Conservation (phyloP, 345 rosid species). For the Arabidopsis arenosa region DNA sequence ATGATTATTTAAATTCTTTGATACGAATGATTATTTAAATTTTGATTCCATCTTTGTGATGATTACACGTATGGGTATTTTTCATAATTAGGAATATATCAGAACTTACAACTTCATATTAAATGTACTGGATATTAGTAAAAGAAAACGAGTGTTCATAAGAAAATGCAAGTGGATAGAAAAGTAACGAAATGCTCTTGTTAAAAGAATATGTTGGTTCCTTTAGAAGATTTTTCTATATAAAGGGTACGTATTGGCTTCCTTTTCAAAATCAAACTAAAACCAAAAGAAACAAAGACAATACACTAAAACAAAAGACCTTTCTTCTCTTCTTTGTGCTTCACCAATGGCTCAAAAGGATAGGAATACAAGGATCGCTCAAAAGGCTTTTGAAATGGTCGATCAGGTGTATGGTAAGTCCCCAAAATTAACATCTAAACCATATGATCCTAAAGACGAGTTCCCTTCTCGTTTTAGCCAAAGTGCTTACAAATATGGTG, state of each 20-base stretch:
- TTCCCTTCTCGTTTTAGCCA: conserved; percentile 27
- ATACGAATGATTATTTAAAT: background rate
- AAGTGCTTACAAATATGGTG: conserved; percentile 19
- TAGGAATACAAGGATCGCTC: conserved; percentile 9
- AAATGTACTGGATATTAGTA: background rate
- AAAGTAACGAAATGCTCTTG: conserved; percentile 9
- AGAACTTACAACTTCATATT: conserved; percentile 16
- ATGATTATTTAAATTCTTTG: background rate
- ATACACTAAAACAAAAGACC: conserved; percentile 3
- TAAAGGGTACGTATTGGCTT: conserved; percentile 10
- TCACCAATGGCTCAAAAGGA: conserved; percentile 40
- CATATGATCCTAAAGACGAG: conserved; percentile 30
- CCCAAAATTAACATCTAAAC: background rate
- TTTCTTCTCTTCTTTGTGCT: conserved; percentile 23
- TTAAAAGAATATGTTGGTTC: conserved; percentile 4
- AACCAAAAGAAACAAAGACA: conserved; percentile 24
- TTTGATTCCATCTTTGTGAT: conserved; percentile 15
- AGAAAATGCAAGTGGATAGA: conserved; percentile 18
- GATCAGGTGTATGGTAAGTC: conserved; percentile 31
- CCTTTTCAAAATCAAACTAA: conserved; percentile 15
- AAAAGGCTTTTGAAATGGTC: conserved; percentile 40
- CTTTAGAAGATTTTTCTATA: conserved; percentile 21
- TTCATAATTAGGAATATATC: conserved; percentile 1
- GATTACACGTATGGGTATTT: conserved; percentile 18
- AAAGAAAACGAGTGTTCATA: conserved; percentile 8